phyloP scores from a whole-genome alignment of 345 rosid species.

The Arabidopsis arenosa region DNA sequence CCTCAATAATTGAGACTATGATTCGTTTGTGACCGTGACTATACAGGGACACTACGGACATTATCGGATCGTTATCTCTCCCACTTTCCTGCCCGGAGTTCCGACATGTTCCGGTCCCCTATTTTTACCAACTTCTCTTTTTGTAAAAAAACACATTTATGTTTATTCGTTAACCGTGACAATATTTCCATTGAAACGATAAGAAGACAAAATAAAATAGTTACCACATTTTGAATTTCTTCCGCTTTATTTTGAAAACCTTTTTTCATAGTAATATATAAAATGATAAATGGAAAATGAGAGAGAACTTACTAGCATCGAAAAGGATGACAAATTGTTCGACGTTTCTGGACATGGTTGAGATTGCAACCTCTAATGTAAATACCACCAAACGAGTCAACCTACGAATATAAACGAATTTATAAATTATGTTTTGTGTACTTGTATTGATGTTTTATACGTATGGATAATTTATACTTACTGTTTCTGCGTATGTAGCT shows the following conservation, averaged over 20 bases:
- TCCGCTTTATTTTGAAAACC: constrained; percentile 17
- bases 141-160: background rate
- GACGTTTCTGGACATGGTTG: constrained; percentile 78
- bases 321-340: constrained; percentile 88
- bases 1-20: constrained; percentile 44
- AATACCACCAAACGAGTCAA: constrained; percentile 86
- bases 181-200: constrained; percentile 9
- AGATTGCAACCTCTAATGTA: constrained; percentile 88
- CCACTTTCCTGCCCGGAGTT: constrained; percentile 46
- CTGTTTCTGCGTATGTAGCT: constrained; percentile 83
- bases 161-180: background rate
- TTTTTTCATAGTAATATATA: background rate
- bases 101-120: constrained; percentile 45
- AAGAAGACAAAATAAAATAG: constrained; percentile 1
- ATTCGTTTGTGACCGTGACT: constrained; percentile 35
- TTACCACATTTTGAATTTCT: constrained; percentile 20
- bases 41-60: constrained; percentile 41
- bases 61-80: constrained; percentile 36
- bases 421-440: too few species aligned
- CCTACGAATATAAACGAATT: constrained; percentile 48
- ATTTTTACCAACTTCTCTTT: constrained; percentile 12
- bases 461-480: constrained; percentile 44
- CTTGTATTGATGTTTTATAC: too few species aligned
- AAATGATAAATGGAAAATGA: background rate
- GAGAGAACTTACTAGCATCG: constrained; percentile 81